Evolutionary conservation across 2,329 filamentous ascomycete genomes (phyloP).

Genomic region (Tolypocladium cylindrosporum): DNA sequence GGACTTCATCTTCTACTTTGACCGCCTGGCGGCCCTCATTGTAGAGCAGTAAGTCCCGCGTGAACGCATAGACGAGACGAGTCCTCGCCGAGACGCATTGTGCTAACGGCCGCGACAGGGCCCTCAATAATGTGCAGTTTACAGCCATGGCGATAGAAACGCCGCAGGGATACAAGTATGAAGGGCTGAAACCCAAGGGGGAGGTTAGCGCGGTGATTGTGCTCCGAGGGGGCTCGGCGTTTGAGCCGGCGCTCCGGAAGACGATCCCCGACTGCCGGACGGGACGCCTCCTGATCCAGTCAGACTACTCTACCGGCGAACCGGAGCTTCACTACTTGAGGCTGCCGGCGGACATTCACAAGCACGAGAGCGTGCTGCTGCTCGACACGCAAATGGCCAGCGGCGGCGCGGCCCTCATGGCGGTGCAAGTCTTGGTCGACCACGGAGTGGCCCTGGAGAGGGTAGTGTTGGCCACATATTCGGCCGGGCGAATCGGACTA

Average conservation of each 20-base stretch:
- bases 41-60: constrained; percentile 57
- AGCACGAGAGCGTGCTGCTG: constrained; percentile 73
- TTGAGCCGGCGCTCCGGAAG: constrained; percentile 79
- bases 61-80: background rate
- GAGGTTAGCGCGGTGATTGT: constrained; percentile 80
- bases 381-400: constrained; percentile 92
- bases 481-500: constrained; percentile 74
- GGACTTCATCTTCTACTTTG: constrained; percentile 97
- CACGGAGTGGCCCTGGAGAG: constrained; percentile 77
- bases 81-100: background rate
- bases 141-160: constrained; percentile 55
- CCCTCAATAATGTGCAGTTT: constrained; percentile 69
- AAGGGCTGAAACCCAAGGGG: constrained; percentile 60
- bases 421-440: constrained; percentile 88
- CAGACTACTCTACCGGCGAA: constrained; percentile 73
- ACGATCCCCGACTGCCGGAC: constrained; percentile 90
- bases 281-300: constrained; percentile 84
- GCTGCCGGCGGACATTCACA: constrained; percentile 61
- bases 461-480: constrained; percentile 90
- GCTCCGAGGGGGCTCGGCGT: constrained; percentile 76
- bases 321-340: constrained; percentile 88
- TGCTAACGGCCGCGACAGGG: constrained; percentile 34
- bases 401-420: constrained; percentile 81
- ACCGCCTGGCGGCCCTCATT: constrained; percentile 74
- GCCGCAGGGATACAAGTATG: constrained; percentile 58